Percentiles rank a stretch among this genome's conserved stretches.
Conservation (phyloP, 2,329 filamentous ascomycete species). For the Rasamsonia emersonii region DNA sequence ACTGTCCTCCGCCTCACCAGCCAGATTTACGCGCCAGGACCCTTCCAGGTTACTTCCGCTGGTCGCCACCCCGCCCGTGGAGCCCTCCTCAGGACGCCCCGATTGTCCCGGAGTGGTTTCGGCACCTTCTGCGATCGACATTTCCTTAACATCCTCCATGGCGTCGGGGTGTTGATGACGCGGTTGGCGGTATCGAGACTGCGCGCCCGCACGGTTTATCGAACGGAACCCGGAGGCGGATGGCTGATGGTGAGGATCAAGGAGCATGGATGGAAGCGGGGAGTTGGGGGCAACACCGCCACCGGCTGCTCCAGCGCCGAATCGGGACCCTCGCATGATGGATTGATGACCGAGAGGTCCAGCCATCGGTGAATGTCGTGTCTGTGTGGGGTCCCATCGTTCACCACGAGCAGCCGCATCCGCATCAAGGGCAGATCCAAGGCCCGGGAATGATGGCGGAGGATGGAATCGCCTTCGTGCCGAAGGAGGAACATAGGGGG, state of each 20-base stretch:
- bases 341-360: slow-evolving; percentile 20
- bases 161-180: slow-evolving; percentile 19
- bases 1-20: slow-evolving; percentile 23
- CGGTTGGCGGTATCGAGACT: slow-evolving; percentile 24
- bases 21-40: slow-evolving; percentile 40
- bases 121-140: slow-evolving; percentile 11
- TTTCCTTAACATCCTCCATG: slow-evolving; percentile 24
- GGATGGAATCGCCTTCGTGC: slow-evolving; percentile 56
- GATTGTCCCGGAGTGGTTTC: slow-evolving; percentile 12
- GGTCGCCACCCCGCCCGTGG: slow-evolving; percentile 29
- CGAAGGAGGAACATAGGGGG: slow-evolving; percentile 44
- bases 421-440: slow-evolving; percentile 51
- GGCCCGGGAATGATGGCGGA: slow-evolving; percentile 64
- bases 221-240: slow-evolving; percentile 30
- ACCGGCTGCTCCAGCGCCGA: slow-evolving; percentile 13
- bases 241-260: slow-evolving; percentile 40
- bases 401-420: slow-evolving; percentile 38
- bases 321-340: slow-evolving; percentile 18
- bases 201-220: slow-evolving; percentile 13
- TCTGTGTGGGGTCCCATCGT: slow-evolving; percentile 17
- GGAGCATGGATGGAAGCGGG: slow-evolving; percentile 35
- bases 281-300: slow-evolving; percentile 25
- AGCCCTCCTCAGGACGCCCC: slow-evolving; percentile 18
- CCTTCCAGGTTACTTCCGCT: slow-evolving; percentile 52
- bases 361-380: slow-evolving; percentile 13